Percentiles rank a stretch among this genome's conserved stretches.
Conservation (phyloP, 2,329 filamentous ascomycete genomes). For the Aspergillus caelatus region DNA sequence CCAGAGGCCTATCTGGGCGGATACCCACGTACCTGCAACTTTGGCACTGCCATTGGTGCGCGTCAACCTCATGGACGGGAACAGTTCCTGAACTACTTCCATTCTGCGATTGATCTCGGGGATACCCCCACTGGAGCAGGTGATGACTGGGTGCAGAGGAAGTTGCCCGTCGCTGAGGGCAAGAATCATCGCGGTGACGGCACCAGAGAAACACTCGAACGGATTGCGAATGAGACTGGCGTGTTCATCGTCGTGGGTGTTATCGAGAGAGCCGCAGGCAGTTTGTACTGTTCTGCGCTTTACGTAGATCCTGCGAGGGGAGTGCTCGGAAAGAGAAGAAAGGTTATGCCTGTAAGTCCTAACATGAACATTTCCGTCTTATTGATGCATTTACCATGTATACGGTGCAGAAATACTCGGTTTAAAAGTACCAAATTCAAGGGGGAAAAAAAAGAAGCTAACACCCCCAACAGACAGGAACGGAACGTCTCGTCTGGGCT, state of each 20-base stretch:
- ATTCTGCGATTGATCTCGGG: constrained; percentile 77
- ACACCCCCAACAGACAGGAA: constrained; percentile 61
- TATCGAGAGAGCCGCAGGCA: constrained; percentile 79
- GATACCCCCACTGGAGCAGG: constrained; percentile 74
- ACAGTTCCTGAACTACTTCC: constrained; percentile 80
- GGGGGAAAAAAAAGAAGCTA: neutral
- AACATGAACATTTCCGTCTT: neutral
- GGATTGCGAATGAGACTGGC: constrained; percentile 73
- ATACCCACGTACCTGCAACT: constrained; percentile 79
- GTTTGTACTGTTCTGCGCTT: constrained; percentile 78
- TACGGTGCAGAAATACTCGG: neutral
- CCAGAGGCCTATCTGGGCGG: constrained; percentile 92
- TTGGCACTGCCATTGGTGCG: constrained; percentile 74
- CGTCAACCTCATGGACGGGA: constrained; percentile 72
- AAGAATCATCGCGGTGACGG: constrained; percentile 68
- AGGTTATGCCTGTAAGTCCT: constrained; percentile 80
- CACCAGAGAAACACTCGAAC: constrained; percentile 77
- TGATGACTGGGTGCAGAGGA: constrained; percentile 68
- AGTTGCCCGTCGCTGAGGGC: constrained; percentile 56
- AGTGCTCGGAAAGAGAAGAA: constrained; percentile 79
- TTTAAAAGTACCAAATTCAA: neutral
- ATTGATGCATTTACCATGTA: constrained; percentile 7
- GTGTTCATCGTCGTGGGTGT: constrained; percentile 81
- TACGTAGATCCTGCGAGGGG: constrained; percentile 78
- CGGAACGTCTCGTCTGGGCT: constrained; percentile 84